These are phyloP conservation scores for Golovinomyces cichoracearum DNA, from an alignment of 2,329 filamentous ascomycete genomes.

Conservation along the genomic window DNA sequence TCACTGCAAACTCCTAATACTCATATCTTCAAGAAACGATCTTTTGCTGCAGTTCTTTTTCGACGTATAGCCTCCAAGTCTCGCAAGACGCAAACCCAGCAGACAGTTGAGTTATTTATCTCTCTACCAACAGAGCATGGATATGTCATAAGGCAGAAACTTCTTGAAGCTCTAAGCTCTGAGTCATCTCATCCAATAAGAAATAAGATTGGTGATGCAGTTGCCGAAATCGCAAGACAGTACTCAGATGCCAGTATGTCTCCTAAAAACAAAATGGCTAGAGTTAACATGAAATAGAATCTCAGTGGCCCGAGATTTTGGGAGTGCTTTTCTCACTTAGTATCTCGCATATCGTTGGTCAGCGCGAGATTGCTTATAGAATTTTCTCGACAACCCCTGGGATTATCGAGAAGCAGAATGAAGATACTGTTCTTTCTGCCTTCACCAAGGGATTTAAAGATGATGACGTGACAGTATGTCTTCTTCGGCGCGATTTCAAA, in stretches of 20 bases:
- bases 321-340: slow-evolving; percentile 70
- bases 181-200: slow-evolving; percentile 53
- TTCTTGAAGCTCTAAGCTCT: slow-evolving; percentile 48
- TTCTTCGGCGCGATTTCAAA: background rate
- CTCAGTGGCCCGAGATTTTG: slow-evolving; percentile 75
- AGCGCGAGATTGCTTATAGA: slow-evolving; percentile 78
- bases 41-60: slow-evolving; percentile 84
- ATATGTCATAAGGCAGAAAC: slow-evolving; percentile 53
- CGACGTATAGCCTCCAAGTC: slow-evolving; percentile 77
- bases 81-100: slow-evolving; percentile 45
- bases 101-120: slow-evolving; percentile 62
- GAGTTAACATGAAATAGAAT: slow-evolving; percentile 25
- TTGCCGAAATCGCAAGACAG: slow-evolving; percentile 82
- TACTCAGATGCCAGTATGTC: slow-evolving; percentile 64
- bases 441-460: slow-evolving; percentile 88
- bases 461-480: slow-evolving; percentile 44
- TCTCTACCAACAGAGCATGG: slow-evolving; percentile 50
- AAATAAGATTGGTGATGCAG: slow-evolving; percentile 93
- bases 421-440: slow-evolving; percentile 64
- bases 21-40: slow-evolving; percentile 36
- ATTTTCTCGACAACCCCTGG: slow-evolving; percentile 87
- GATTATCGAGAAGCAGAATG: slow-evolving; percentile 88
- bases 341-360: slow-evolving; percentile 55
- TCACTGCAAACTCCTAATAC: slow-evolving; percentile 1
- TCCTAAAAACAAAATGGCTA: background rate